Evolutionary conservation across 208 protist genomes (phyloP).

Genomic region (Acanthamoeba pearcei): DNA sequence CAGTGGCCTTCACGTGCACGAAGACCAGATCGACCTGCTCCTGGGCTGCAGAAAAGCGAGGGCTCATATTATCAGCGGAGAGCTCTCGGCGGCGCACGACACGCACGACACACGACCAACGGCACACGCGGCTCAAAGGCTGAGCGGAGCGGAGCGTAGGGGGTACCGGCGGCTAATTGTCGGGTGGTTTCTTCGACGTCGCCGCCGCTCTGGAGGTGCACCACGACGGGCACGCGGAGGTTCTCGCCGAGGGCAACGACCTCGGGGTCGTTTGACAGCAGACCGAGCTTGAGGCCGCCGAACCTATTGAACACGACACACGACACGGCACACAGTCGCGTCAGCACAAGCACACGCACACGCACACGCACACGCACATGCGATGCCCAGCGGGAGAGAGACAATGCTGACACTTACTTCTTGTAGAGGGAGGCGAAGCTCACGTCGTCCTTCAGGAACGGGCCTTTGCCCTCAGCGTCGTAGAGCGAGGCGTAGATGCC

Average conservation of each 20-base stretch:
- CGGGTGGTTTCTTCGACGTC: neutral
- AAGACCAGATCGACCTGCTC: neutral
- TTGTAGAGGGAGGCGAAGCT: constrained; percentile 8
- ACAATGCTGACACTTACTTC: neutral
- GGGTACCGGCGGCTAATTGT: neutral
- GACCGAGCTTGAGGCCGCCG: neutral
- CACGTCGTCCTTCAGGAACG: neutral
- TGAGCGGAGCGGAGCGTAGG: too few species aligned
- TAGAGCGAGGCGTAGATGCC: neutral
- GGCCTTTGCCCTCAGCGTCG: neutral
- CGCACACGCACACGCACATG: too few species aligned
- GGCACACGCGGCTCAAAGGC: too few species aligned
- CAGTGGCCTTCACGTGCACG: neutral
- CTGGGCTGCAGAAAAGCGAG: too few species aligned
- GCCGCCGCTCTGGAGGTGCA: neutral
- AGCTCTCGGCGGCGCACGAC: too few species aligned
- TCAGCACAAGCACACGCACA: too few species aligned
- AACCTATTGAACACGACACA: neutral
- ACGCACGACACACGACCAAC: neutral
- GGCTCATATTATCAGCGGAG: too few species aligned
- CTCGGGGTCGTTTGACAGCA: neutral
- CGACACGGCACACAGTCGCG: neutral
- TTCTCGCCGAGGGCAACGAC: neutral
- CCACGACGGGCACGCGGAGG: neutral
- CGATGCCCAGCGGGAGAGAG: too few species aligned